These are phyloP conservation scores for Colletotrichum lindemuthianum DNA, from an alignment of 2,329 filamentous ascomycete species.

Conservation along the genomic window DNA sequence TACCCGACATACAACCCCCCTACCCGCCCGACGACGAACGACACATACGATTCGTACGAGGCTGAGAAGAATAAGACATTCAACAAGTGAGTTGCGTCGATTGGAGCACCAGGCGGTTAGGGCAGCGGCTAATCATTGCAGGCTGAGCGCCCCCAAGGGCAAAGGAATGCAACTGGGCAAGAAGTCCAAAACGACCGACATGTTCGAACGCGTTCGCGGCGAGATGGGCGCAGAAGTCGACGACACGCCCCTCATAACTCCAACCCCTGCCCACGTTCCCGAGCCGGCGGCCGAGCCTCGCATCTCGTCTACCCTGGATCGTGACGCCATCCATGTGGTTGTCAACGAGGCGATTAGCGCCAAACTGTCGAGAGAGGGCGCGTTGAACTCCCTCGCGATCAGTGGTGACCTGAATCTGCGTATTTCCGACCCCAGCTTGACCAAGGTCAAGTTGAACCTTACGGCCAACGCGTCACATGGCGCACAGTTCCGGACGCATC, in stretches of 20 bases:
- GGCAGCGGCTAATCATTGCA: constrained; percentile 10
- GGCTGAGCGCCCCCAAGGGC: constrained; percentile 72
- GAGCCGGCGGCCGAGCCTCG: constrained; percentile 64
- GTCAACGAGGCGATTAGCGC: constrained; percentile 92
- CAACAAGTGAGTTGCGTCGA: constrained; percentile 70
- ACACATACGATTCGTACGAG: constrained; percentile 93
- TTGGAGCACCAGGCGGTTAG: not conserved
- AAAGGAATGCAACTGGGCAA: constrained; percentile 99
- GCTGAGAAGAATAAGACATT: constrained; percentile 95
- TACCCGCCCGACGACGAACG: constrained; percentile 75
- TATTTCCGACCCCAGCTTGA: constrained; percentile 87
- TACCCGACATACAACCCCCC: constrained; percentile 93
- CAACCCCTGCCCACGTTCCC: constrained; percentile 58
- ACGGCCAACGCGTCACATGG: constrained; percentile 80
- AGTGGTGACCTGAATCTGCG: constrained; percentile 93
- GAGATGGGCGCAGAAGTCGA: constrained; percentile 91
- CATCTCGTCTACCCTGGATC: constrained; percentile 75
- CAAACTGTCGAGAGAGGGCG: constrained; percentile 87
- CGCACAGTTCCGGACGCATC: constrained; percentile 93
- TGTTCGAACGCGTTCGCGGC: constrained; percentile 94
- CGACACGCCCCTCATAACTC: constrained; percentile 76
- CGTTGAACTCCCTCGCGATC: constrained; percentile 85
- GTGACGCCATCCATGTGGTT: constrained; percentile 87
- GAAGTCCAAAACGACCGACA: constrained; percentile 97
- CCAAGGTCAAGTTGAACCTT: constrained; percentile 89